A percentile compares a stretch with the other conserved stretches of the same genome.
phyloP scores from a whole-genome alignment of 1,284 basidiomycete genomes.

The Trametes polyzona region DNA sequence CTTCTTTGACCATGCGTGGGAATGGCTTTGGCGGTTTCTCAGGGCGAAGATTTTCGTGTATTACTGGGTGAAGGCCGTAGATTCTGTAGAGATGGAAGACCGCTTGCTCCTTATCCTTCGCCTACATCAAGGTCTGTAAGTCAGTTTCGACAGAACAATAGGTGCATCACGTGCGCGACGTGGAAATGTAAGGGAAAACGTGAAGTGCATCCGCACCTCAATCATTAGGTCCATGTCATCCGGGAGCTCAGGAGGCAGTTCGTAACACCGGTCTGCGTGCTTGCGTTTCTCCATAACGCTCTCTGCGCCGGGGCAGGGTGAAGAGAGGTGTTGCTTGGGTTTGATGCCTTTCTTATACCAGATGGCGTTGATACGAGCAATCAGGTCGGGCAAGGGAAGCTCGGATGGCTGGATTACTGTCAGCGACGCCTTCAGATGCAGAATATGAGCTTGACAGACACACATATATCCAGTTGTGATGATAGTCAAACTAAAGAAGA shows the following conservation, averaged over 20 bases:
- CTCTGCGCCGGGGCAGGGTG: conserved; percentile 76
- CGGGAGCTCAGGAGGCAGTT: conserved; percentile 61
- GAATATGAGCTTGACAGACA: conserved; percentile 6
- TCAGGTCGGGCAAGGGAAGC: conserved; percentile 60
- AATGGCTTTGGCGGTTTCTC: conserved; percentile 44
- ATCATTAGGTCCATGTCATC: conserved; percentile 82
- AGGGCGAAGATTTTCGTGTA: conserved; percentile 50
- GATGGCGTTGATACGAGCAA: conserved; percentile 75
- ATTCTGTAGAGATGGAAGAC: conserved; percentile 85
- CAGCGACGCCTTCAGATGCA: not conserved
- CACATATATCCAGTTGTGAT: conserved; percentile 75
- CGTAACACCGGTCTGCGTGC: conserved; percentile 80
- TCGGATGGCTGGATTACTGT: conserved; percentile 47
- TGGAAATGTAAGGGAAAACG: not conserved
- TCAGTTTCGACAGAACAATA: too few relatives aligned
- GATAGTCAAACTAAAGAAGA: conserved; percentile 58
- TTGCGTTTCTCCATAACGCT: conserved; percentile 83
- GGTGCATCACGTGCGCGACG: too few relatives aligned
- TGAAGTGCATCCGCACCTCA: conserved; percentile 59
- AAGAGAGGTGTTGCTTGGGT: conserved; percentile 90
- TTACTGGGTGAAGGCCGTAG: conserved; percentile 72
- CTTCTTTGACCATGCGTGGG: conserved; percentile 35
- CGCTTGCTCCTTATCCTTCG: conserved; percentile 92
- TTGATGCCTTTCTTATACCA: conserved; percentile 77
- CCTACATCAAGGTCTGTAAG: conserved; percentile 40